Conservation (phyloP, 2,329 filamentous ascomycete genomes). For the Aspergillus fijiensis region DNA sequence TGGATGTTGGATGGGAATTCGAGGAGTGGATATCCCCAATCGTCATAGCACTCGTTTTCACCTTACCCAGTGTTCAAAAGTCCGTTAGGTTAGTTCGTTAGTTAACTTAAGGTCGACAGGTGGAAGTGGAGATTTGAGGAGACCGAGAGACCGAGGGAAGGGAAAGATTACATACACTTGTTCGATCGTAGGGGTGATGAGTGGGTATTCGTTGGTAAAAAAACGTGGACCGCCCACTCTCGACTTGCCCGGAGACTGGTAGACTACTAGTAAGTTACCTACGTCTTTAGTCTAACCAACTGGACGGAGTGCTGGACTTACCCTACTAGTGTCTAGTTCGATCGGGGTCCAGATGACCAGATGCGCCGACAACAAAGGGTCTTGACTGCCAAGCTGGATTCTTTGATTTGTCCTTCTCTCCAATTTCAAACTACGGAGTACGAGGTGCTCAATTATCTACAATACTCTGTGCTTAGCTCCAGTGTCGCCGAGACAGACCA, state of each 20-base stretch:
- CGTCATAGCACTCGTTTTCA: slow-evolving; percentile 24
- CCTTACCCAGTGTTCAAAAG: not conserved
- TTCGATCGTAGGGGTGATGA: slow-evolving; percentile 8
- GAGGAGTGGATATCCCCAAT: slow-evolving; percentile 20
- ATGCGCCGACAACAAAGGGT: not conserved
- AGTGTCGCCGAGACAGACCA: not conserved
- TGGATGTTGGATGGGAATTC: not conserved
- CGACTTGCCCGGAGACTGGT: not conserved
- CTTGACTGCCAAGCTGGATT: not conserved
- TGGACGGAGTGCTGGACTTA: not conserved
- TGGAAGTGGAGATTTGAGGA: slow-evolving; percentile 28
- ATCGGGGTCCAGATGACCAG: not conserved
- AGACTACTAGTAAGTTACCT: too few relatives aligned
- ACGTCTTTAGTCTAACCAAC: not conserved
- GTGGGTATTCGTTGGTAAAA: slow-evolving; percentile 12
- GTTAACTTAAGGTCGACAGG: not conserved
- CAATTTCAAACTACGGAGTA: not conserved
- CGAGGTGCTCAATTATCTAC: too few relatives aligned
- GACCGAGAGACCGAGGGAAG: slow-evolving; percentile 18
- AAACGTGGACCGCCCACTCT: slow-evolving; percentile 16
- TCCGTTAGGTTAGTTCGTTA: not conserved
- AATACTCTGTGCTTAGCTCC: too few relatives aligned
- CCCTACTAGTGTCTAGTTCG: not conserved
- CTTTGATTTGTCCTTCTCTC: not conserved
- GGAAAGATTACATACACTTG: slow-evolving; percentile 13